Evolutionary conservation across 768 basidiomycete genomes (phyloP).

Genomic region (Agrocybe chaxingu): DNA sequence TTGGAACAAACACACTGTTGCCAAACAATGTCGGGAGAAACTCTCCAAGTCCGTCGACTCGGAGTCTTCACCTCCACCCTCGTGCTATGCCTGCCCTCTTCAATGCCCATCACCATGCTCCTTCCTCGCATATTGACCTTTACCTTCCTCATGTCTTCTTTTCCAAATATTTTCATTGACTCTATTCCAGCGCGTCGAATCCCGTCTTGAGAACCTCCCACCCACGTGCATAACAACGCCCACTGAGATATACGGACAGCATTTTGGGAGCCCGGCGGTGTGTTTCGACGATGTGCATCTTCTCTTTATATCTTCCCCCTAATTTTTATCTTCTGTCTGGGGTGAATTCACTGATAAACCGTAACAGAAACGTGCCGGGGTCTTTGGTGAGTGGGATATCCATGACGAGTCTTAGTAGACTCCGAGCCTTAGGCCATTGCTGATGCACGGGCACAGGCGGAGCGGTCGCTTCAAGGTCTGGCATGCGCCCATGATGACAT

Average conservation of each 20-base stretch:
- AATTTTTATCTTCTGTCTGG: background rate
- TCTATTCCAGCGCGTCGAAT: constrained; percentile 18
- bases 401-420: background rate
- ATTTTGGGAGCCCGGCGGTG: constrained; percentile 17
- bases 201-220: constrained; percentile 22
- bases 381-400: constrained; percentile 9
- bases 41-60: too few relatives aligned
- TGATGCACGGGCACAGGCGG: too few relatives aligned
- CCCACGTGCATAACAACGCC: constrained; percentile 28
- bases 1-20: too few relatives aligned
- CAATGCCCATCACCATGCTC: too few relatives aligned
- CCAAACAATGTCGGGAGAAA: too few relatives aligned
- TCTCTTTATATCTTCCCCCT: background rate
- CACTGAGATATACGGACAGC: constrained; percentile 22
- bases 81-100: too few relatives aligned
- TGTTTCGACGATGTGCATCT: constrained; percentile 19
- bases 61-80: too few relatives aligned
- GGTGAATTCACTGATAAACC: background rate
- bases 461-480: too few relatives aligned
- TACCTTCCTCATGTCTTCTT: too few relatives aligned
- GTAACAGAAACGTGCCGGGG: constrained; percentile 3
- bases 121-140: too few relatives aligned
- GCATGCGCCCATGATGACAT: too few relatives aligned
- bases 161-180: background rate
- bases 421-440: too few relatives aligned